phyloP scores from a whole-genome alignment of 2,329 filamentous ascomycete genomes.

The Fusarium haematococcum region DNA sequence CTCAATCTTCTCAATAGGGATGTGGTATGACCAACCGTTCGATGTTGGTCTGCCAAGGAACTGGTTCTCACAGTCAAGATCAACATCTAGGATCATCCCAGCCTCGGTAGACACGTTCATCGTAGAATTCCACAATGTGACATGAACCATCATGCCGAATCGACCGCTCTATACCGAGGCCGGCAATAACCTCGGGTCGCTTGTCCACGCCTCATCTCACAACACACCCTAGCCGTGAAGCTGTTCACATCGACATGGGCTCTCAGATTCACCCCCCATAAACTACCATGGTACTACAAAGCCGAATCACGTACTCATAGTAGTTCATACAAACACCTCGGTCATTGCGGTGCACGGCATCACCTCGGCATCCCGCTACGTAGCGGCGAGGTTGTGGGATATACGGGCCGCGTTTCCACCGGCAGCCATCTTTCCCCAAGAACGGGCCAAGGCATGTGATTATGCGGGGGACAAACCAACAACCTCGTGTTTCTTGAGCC shows the following conservation, averaged over 20 bases:
- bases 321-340: not conserved
- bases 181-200: not conserved
- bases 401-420: not conserved
- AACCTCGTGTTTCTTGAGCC: conserved; percentile 11
- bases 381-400: not conserved
- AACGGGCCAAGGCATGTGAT: conserved; percentile 11
- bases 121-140: not conserved
- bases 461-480: conserved; percentile 1
- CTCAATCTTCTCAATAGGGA: not conserved
- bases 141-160: not conserved
- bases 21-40: not conserved
- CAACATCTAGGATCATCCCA: not conserved
- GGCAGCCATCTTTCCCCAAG: not conserved
- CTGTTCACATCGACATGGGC: not conserved
- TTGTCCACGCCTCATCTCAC: not conserved
- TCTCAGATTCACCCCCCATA: not conserved
- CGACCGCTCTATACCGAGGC: not conserved
- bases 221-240: not conserved
- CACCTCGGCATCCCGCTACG: conserved; percentile 1
- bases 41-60: not conserved
- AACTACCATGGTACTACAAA: not conserved
- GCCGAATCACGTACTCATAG: not conserved
- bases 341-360: not conserved
- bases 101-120: not conserved
- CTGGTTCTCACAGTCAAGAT: not conserved